Conservation (phyloP, 331 rosid species). For the Quercus lobata region DNA sequence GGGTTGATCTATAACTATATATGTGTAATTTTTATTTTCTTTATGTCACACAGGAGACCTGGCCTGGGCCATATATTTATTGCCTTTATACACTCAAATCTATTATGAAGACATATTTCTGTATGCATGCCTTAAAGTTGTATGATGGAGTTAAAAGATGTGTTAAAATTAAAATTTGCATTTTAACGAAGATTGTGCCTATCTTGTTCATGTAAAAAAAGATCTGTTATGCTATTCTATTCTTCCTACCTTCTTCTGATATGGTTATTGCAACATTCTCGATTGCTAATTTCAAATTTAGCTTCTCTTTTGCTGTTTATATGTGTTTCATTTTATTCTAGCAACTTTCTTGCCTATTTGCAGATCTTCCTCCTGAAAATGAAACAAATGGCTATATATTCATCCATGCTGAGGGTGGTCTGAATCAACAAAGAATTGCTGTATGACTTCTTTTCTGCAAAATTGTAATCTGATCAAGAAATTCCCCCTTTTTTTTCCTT, state of each 20-base stretch:
- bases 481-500: background rate
- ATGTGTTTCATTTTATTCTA: background rate
- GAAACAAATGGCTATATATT: constrained; percentile 90
- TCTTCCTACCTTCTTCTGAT: background rate
- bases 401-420: constrained; percentile 98
- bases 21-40: background rate
- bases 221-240: background rate
- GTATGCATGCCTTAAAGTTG: background rate
- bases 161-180: background rate
- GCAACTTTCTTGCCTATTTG: constrained; percentile 18
- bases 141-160: background rate
- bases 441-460: constrained; percentile 39
- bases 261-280: background rate
- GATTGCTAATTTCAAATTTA: background rate
- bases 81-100: background rate
- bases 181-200: background rate
- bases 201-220: background rate
- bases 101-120: background rate
- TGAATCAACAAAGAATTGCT: constrained; percentile 97
- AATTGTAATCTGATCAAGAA: constrained; percentile 10
- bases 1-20: background rate
- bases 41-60: no score
- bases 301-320: background rate
- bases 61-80: background rate
- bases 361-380: constrained; percentile 85